These are phyloP conservation scores for Scheffersomyces amazonensis DNA, from an alignment of 805 yeast genomes.

Conservation along the genomic window DNA sequence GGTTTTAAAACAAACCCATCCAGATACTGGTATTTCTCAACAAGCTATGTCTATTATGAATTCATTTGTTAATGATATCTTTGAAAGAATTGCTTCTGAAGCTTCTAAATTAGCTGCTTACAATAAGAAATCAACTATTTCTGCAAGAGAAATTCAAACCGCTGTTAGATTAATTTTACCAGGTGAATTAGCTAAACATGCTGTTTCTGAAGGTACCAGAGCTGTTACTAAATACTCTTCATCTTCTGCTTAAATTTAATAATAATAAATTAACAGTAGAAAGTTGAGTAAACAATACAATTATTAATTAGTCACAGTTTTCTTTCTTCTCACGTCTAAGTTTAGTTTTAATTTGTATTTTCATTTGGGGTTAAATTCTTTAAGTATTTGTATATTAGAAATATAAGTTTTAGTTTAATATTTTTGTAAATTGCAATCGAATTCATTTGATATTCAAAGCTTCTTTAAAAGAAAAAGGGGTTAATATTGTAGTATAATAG, in stretches of 20 bases:
- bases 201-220: slow-evolving; percentile 98
- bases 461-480: too few relatives aligned
- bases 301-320: too few relatives aligned
- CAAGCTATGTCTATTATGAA: slow-evolving; percentile 98
- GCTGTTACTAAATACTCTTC: slow-evolving; percentile 96
- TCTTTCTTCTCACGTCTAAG: too few relatives aligned
- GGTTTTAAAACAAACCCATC: slow-evolving; percentile 98
- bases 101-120: slow-evolving; percentile 98
- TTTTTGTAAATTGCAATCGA: too few relatives aligned
- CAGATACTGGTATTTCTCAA: slow-evolving; percentile 99
- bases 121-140: slow-evolving; percentile 96
- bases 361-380: background rate
- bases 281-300: too few relatives aligned
- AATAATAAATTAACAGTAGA: too few relatives aligned
- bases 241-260: slow-evolving; percentile 33
- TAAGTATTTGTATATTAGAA: background rate
- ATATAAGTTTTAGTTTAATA: background rate
- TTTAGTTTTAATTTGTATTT: too few relatives aligned
- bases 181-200: slow-evolving; percentile 98
- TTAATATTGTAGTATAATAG: too few relatives aligned
- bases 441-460: too few relatives aligned
- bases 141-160: slow-evolving; percentile 98
- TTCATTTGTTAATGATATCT: slow-evolving; percentile 96
- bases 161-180: slow-evolving; percentile 98
- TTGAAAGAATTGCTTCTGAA: slow-evolving; percentile 96